A percentile compares a stretch with the other conserved stretches of the same genome.
phyloP scores from a whole-genome alignment of 1,284 basidiomycete genomes.

The Trametes versicolor region DNA sequence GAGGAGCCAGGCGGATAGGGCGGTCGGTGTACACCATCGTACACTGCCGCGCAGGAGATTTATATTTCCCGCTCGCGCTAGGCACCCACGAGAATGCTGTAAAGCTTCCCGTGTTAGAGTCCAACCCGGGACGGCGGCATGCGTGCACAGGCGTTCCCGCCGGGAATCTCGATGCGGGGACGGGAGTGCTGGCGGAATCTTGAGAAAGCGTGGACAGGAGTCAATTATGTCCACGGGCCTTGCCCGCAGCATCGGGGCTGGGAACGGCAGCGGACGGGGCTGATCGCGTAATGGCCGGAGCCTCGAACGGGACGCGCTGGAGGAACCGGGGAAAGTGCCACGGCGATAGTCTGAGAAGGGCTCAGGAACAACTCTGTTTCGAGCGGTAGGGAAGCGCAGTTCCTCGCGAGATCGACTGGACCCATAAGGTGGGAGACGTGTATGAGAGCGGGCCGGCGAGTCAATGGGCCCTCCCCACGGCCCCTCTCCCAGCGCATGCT shows the following conservation, averaged over 20 bases:
- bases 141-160: conserved; percentile 35
- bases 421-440: conserved; percentile 37
- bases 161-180: conserved; percentile 35
- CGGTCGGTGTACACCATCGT: conserved; percentile 29
- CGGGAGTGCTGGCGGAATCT: conserved; percentile 30
- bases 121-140: conserved; percentile 31
- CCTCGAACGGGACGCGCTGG: conserved; percentile 25
- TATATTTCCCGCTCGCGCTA: conserved; percentile 35
- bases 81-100: conserved; percentile 42
- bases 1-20: conserved; percentile 26
- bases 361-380: conserved; percentile 43
- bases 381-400: conserved; percentile 36
- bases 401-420: conserved; percentile 34
- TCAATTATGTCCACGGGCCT: conserved; percentile 35
- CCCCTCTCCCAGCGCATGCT: conserved; percentile 31
- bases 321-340: conserved; percentile 29
- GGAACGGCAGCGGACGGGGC: conserved; percentile 28
- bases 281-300: conserved; percentile 38
- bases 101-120: conserved; percentile 36
- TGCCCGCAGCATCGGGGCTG: conserved; percentile 36
- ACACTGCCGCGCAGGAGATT: conserved; percentile 33
- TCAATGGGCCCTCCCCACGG: conserved; percentile 37
- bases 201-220: conserved; percentile 35
- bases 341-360: conserved; percentile 32
- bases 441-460: conserved; percentile 32